Percentiles rank a stretch among this genome's conserved stretches.
Conservation (phyloP, 257 asterid species). For the Leonotis leonurus region DNA sequence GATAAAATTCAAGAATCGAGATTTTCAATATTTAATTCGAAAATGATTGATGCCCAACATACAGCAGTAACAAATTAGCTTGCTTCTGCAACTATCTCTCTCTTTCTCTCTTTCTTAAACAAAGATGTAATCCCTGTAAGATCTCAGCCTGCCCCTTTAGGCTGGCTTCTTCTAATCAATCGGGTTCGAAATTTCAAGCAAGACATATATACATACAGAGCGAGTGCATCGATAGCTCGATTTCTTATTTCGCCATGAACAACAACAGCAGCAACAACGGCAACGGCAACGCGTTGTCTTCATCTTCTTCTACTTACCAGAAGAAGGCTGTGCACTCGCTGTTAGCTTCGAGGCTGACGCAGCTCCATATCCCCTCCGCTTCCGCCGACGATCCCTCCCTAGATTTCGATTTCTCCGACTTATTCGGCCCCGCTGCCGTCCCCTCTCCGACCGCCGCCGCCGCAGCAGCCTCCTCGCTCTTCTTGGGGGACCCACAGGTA, state of each 20-base stretch:
- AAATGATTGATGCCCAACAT: too few relatives aligned
- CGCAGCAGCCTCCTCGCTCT: slow-evolving; percentile 38
- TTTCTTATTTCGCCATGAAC: slow-evolving; percentile 19
- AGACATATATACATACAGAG: background rate
- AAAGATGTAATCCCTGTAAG: slow-evolving; percentile 30
- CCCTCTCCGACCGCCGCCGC: slow-evolving; percentile 45
- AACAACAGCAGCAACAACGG: background rate
- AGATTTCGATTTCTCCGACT: slow-evolving; percentile 74
- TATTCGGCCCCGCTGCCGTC: slow-evolving; percentile 54
- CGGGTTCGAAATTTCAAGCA: background rate
- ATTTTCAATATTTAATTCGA: too few relatives aligned
- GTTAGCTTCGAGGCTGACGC: slow-evolving; percentile 55
- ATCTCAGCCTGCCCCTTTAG: slow-evolving; percentile 26
- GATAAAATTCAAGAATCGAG: background rate
- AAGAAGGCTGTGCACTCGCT: slow-evolving; percentile 44
- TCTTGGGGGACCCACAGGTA: slow-evolving; percentile 62
- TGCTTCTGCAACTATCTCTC: slow-evolving; percentile 12
- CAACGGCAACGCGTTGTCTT: too few relatives aligned
- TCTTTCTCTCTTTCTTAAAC: background rate
- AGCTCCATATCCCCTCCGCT: slow-evolving; percentile 57
- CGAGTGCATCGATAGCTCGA: background rate
- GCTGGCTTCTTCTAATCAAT: slow-evolving; percentile 25
- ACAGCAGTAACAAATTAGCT: too few relatives aligned
- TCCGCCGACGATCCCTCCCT: slow-evolving; percentile 38
- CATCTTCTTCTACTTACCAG: slow-evolving; percentile 13